Conservation (phyloP, 2,329 filamentous ascomycete species). For the Cladosporium sp. region DNA sequence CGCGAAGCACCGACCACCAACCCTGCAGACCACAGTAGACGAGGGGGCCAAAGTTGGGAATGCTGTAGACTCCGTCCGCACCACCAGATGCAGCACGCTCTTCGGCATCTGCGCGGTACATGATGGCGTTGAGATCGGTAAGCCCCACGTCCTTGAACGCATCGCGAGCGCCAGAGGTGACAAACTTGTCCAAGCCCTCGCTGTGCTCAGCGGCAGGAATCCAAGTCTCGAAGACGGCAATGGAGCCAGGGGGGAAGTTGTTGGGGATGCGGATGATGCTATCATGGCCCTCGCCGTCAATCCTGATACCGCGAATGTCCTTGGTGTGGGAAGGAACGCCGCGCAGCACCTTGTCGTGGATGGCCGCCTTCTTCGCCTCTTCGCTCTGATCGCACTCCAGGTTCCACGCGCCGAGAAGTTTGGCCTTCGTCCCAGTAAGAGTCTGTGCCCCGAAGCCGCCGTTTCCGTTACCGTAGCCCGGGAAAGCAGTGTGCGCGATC, state of each 20-base stretch:
- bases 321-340: constrained; percentile 80
- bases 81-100: constrained; percentile 73
- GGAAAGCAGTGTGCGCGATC: constrained; percentile 93
- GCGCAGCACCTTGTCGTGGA: constrained; percentile 64
- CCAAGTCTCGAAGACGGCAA: constrained; percentile 93
- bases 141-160: constrained; percentile 72
- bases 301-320: constrained; percentile 64
- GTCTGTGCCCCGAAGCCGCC: constrained; percentile 72
- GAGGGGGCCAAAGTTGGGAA: constrained; percentile 75
- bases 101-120: constrained; percentile 89
- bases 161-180: constrained; percentile 71
- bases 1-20: constrained; percentile 89
- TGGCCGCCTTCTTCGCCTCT: constrained; percentile 58
- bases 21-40: constrained; percentile 97
- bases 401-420: constrained; percentile 83
- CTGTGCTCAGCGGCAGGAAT: constrained; percentile 83
- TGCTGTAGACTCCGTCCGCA: constrained; percentile 78
- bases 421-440: constrained; percentile 76
- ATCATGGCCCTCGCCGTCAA: constrained; percentile 66
- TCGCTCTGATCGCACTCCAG: constrained; percentile 78
- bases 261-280: constrained; percentile 75
- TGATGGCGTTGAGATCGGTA: constrained; percentile 80
- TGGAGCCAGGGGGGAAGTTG: constrained; percentile 85
- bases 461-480: constrained; percentile 79
- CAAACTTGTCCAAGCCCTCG: constrained; percentile 74